Conservation (phyloP, 805 yeast genomes). For the Monosporozyma servazzii region DNA sequence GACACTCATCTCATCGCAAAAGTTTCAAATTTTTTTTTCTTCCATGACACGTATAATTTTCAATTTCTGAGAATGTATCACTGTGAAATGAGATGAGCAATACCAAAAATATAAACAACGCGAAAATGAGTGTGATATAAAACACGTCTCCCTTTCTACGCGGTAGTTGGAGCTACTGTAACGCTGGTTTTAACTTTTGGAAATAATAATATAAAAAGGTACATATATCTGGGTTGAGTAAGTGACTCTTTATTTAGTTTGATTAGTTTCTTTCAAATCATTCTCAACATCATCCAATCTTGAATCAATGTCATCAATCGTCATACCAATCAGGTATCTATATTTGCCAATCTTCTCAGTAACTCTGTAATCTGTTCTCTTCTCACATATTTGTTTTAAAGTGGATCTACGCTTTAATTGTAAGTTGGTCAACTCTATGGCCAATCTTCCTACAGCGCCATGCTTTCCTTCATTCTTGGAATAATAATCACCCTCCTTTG, state of each 20-base stretch:
- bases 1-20: slow-evolving; percentile 22
- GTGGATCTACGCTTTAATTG: slow-evolving; percentile 41
- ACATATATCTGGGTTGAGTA: neutral
- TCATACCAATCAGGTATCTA: slow-evolving; percentile 68
- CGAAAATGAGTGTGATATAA: neutral
- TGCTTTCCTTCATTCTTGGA: neutral
- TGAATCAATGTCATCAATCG: slow-evolving; percentile 70
- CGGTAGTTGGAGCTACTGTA: neutral
- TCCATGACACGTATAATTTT: neutral
- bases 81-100: neutral
- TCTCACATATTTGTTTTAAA: slow-evolving; percentile 43
- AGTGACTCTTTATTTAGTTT: neutral
- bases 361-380: slow-evolving; percentile 35
- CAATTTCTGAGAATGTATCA: neutral
- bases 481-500: neutral
- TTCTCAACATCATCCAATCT: slow-evolving; percentile 69
- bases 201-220: neutral
- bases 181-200: neutral
- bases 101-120: neutral
- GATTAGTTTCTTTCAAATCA: slow-evolving; percentile 25
- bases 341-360: slow-evolving; percentile 64
- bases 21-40: neutral
- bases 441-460: slow-evolving; percentile 11
- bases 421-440: slow-evolving; percentile 39
- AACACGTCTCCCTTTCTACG: neutral